Evolutionary conservation across 192 early-diverging fungal species (phyloP), one percentile per base, ranked within the genome.

Genomic region (Paraglomus brasilianum): DNA sequence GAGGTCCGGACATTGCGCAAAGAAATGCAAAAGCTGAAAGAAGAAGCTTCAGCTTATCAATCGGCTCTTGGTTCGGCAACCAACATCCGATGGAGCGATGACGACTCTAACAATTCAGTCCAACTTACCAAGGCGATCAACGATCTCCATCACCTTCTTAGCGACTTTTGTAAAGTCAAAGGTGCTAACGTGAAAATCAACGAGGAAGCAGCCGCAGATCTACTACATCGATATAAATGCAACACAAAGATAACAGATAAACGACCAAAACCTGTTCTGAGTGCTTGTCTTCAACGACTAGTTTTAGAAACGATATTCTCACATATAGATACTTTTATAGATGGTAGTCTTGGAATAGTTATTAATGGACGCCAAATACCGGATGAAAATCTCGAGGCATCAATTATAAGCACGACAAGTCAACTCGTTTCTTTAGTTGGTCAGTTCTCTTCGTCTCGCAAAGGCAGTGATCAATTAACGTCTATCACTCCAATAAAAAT

Each of bases 51-150:
- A 7, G 41, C 5, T 13, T 67, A 53, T 41, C 48, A 67, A 53
- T 53, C 50, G 17, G 65, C 65, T 11, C 49, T 67, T 43, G 65
- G 65, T 42, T 42, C 50, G 43, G 65, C 38, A 1, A 67, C 65
- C 21, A 67, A 67, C 43, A 24, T 67, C 11, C 49, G 65, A 4
- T 67, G 30, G 38, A 51, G 49, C n/a, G 65, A 67, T 24, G 7
- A 67, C 43, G 65, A 67, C 43, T 17, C 8, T 50, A 66, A 66
- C 51, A 66, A 50, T 5, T 39, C 38, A 15, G 50, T 53, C n/a
- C 48, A 67, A 24, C 40, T 67, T 39, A 21, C n/a, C 13, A 51
- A 67, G 14, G 17, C 15, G 8, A 67, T 67, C 53, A 9, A 1
- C n/a, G 65, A 67, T 43, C 30, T 67, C 1, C 50, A 41, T 40